phyloP scores from a whole-genome alignment of 805 yeast species.

The Wickerhamiella brachini region DNA sequence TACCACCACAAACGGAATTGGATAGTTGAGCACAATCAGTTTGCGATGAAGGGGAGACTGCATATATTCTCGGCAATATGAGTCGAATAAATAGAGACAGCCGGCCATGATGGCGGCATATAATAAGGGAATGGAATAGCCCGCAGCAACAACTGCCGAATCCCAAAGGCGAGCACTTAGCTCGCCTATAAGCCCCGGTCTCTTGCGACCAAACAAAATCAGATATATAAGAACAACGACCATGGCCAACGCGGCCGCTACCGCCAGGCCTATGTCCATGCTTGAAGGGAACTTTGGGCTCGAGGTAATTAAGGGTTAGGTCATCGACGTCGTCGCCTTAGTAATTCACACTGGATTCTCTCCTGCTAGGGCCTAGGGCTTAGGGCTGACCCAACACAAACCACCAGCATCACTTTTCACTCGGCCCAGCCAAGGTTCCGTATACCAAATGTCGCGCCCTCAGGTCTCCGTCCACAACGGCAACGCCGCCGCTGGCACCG shows the following conservation, averaged over 20 bases:
- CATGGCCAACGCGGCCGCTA: background rate
- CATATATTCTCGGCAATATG: slow-evolving; percentile 2
- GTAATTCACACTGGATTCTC: too few species aligned
- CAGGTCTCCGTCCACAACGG: slow-evolving; percentile 94
- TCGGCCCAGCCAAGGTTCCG: background rate
- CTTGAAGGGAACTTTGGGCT: too few species aligned
- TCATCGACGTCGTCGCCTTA: background rate
- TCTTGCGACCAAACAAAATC: slow-evolving; percentile 4
- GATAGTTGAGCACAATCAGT: slow-evolving; percentile 10
- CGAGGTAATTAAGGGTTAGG: background rate
- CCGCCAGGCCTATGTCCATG: background rate
- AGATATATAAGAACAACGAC: background rate
- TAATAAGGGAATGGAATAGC: slow-evolving; percentile 14
- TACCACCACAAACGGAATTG: slow-evolving; percentile 15
- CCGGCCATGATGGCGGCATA: slow-evolving; percentile 10
- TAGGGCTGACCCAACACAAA: background rate
- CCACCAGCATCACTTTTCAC: background rate
- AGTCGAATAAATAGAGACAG: slow-evolving; percentile 13
- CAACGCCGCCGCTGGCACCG: slow-evolving; percentile 67
- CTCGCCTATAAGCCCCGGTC: background rate
- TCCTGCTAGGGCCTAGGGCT: background rate
- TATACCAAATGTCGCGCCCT: slow-evolving; percentile 48
- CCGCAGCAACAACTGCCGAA: slow-evolving; percentile 4
- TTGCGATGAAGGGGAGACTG: slow-evolving; percentile 4
- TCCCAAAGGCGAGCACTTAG: background rate